Evolutionary conservation across 2,329 filamentous ascomycete genomes (phyloP).

Genomic region (Fusarium oligoseptatum): DNA sequence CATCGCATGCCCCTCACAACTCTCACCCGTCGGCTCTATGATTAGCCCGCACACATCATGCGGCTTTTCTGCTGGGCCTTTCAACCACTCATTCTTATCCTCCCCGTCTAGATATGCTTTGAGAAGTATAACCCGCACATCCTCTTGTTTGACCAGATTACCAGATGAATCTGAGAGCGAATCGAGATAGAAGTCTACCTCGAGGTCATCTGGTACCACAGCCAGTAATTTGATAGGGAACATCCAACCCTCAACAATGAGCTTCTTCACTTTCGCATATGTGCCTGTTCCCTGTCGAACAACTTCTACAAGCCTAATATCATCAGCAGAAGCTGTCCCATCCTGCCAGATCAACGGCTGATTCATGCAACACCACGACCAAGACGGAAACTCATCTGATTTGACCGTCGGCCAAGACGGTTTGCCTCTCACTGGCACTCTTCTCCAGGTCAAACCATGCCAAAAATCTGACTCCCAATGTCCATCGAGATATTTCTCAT

Average conservation of each 20-base stretch:
- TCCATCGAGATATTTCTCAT: background rate
- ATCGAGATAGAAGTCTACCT: background rate
- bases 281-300: background rate
- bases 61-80: background rate
- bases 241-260: background rate
- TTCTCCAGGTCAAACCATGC: background rate
- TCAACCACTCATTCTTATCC: background rate
- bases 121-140: fast-evolving
- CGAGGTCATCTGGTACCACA: background rate
- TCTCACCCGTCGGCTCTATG: background rate
- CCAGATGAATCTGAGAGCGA: background rate
- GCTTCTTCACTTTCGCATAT: background rate
- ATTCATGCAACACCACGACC: slow-evolving; percentile 4
- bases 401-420: background rate
- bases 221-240: background rate
- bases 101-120: background rate
- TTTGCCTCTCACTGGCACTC: background rate
- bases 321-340: background rate
- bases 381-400: background rate
- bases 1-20: background rate
- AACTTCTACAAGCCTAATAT: background rate
- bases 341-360: background rate
- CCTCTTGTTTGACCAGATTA: background rate
- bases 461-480: background rate
- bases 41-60: background rate